Conservation (phyloP, 352 stramenopile genomes). For the Phytophthora sansomeana region DNA sequence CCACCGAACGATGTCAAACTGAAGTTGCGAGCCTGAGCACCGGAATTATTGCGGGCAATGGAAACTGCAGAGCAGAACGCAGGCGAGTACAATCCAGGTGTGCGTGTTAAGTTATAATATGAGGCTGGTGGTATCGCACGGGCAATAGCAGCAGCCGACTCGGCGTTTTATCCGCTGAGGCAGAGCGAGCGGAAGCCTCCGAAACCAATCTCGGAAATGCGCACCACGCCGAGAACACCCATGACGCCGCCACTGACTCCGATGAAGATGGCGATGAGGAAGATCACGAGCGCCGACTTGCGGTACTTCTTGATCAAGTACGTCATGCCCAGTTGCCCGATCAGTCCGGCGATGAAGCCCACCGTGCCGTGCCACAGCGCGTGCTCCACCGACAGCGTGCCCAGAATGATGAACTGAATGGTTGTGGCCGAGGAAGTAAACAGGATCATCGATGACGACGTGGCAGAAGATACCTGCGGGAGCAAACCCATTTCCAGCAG, state of each 20-base stretch:
- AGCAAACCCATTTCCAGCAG: slow-evolving; percentile 92
- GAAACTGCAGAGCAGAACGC: neutral
- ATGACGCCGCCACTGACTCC: slow-evolving; percentile 77
- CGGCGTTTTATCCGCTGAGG: slow-evolving; percentile 15
- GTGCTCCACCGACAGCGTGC: slow-evolving; percentile 92
- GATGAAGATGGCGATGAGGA: slow-evolving; percentile 78
- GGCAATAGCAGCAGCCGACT: slow-evolving; percentile 2
- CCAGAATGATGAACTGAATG: slow-evolving; percentile 95
- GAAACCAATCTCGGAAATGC: slow-evolving; percentile 70
- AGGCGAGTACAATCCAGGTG: slow-evolving; percentile 9
- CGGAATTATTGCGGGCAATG: neutral
- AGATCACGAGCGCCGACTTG: slow-evolving; percentile 84
- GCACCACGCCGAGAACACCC: slow-evolving; percentile 67
- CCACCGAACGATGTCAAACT: slow-evolving; percentile 20
- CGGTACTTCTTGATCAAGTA: slow-evolving; percentile 94
- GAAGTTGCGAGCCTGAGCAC: neutral
- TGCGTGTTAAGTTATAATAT: slow-evolving; percentile 36
- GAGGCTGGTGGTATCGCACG: slow-evolving; percentile 10
- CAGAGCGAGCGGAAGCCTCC: slow-evolving; percentile 80
- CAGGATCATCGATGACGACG: slow-evolving; percentile 93
- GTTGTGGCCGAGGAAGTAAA: slow-evolving; percentile 96
- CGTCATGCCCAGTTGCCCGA: slow-evolving; percentile 92
- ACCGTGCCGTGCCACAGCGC: slow-evolving; percentile 91
- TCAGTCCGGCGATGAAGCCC: slow-evolving; percentile 91
- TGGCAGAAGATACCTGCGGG: slow-evolving; percentile 88